Conservation (phyloP, 176 grass and related monocot species). For the Juncus inflexus region DNA sequence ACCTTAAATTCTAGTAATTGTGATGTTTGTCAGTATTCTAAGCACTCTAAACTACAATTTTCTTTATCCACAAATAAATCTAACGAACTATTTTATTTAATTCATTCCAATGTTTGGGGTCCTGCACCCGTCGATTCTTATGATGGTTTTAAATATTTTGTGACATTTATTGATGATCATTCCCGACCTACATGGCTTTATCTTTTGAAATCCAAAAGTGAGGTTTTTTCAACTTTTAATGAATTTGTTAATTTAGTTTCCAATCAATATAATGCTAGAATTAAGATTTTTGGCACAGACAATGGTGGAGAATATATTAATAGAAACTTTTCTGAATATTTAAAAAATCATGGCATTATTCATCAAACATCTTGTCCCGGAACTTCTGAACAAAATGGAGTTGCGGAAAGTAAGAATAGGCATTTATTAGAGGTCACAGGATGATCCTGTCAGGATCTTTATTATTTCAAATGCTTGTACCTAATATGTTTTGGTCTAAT, state of each 20-base stretch:
- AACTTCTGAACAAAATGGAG: constrained; percentile 9
- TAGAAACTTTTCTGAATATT: background rate
- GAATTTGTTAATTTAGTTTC: background rate
- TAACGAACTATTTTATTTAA: too few species aligned
- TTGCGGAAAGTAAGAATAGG: constrained; percentile 12
- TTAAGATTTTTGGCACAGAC: background rate
- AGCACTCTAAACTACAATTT: too few species aligned
- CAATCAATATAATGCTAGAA: background rate
- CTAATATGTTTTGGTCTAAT: background rate
- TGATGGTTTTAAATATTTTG: background rate
- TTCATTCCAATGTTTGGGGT: constrained; percentile 3
- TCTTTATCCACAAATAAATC: too few species aligned
- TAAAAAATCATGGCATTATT: background rate
- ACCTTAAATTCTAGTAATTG: too few species aligned
- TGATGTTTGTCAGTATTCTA: too few species aligned
- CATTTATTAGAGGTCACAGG: background rate
- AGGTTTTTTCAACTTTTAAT: background rate
- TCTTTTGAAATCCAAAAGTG: background rate
- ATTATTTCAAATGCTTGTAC: background rate
- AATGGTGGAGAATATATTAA: constrained; percentile 1
- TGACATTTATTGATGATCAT: constrained; percentile 6
- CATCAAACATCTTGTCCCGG: background rate
- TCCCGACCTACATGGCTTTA: background rate
- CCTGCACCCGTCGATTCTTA: background rate
- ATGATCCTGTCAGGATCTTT: too few species aligned